Conservation (phyloP, 768 basidiomycete species). For the Sarcomyxa edulis region DNA sequence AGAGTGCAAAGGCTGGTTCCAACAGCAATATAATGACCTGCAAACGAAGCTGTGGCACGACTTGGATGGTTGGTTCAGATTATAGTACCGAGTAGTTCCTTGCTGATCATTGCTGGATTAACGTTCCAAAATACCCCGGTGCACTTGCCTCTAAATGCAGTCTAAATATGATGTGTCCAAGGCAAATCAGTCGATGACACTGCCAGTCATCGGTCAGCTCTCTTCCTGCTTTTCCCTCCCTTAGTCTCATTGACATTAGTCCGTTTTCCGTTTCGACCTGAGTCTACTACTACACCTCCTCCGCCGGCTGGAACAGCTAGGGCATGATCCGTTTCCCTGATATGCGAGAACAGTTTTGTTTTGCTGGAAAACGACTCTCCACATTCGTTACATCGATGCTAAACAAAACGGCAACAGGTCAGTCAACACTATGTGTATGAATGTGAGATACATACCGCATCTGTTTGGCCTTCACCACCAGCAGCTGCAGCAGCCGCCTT, state of each 20-base stretch:
- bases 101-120: too few relatives aligned
- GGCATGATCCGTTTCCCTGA: slow-evolving; percentile 69
- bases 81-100: too few relatives aligned
- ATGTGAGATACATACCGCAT: slow-evolving; percentile 13
- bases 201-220: slow-evolving; percentile 27
- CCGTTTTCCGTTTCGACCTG: too few relatives aligned
- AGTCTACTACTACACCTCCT: too few relatives aligned
- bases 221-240: slow-evolving; percentile 33
- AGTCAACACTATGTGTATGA: slow-evolving; percentile 5
- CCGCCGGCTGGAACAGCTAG: slow-evolving; percentile 31
- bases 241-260: too few relatives aligned
- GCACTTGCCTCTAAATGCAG: too few relatives aligned
- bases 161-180: too few relatives aligned
- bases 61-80: too few relatives aligned
- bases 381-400: slow-evolving; percentile 68
- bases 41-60: too few relatives aligned
- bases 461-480: slow-evolving; percentile 13
- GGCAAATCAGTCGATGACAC: too few relatives aligned
- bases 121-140: too few relatives aligned
- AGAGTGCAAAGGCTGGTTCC: not conserved
- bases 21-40: not conserved
- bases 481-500: slow-evolving; percentile 41
- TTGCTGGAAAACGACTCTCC: slow-evolving; percentile 54
- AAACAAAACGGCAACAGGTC: too few relatives aligned
- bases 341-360: slow-evolving; percentile 72